These are phyloP conservation scores for Elaeis oleifera DNA, from an alignment of 202 grass and related monocot genomes.

Conservation along the genomic window DNA sequence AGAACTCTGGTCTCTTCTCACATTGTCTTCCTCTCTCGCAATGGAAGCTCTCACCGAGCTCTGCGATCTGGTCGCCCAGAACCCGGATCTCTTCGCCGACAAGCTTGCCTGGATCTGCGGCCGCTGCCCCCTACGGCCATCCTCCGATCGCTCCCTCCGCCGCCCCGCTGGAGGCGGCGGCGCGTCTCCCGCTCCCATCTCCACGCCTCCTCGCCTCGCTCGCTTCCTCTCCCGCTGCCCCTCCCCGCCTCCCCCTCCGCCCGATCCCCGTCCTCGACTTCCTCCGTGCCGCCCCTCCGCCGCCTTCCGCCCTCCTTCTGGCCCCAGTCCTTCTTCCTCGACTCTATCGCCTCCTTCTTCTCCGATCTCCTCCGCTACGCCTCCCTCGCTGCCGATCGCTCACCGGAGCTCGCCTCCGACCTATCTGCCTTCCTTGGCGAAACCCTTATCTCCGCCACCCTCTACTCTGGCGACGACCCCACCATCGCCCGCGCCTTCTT, in stretches of 20 bases:
- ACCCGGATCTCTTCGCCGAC: constrained; percentile 92
- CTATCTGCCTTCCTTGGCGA: constrained; percentile 8
- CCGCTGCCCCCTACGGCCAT: constrained; percentile 39
- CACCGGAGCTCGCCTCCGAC: constrained; percentile 15
- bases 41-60: constrained; percentile 98
- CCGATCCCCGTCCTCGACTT: constrained; percentile 38
- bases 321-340: constrained; percentile 25
- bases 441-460: constrained; percentile 36
- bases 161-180: neutral
- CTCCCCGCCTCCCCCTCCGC: constrained; percentile 33
- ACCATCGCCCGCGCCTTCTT: constrained; percentile 63
- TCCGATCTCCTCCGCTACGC: constrained; percentile 32
- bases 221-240: constrained; percentile 57
- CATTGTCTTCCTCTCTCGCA: constrained; percentile 8
- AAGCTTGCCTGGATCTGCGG: constrained; percentile 94
- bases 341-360: constrained; percentile 33
- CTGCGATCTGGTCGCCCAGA: constrained; percentile 77
- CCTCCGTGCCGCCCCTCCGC: constrained; percentile 43
- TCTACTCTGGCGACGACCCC: constrained; percentile 24
- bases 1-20: neutral
- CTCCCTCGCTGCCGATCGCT: constrained; percentile 8
- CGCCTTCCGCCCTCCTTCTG: constrained; percentile 31
- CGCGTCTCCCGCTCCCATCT: constrained; percentile 63
- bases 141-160: neutral
- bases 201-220: constrained; percentile 78